Percentiles rank a stretch among this genome's conserved stretches.
Evolutionary conservation across 805 yeast species (phyloP).

Genomic region (Yarrowia sp.): DNA sequence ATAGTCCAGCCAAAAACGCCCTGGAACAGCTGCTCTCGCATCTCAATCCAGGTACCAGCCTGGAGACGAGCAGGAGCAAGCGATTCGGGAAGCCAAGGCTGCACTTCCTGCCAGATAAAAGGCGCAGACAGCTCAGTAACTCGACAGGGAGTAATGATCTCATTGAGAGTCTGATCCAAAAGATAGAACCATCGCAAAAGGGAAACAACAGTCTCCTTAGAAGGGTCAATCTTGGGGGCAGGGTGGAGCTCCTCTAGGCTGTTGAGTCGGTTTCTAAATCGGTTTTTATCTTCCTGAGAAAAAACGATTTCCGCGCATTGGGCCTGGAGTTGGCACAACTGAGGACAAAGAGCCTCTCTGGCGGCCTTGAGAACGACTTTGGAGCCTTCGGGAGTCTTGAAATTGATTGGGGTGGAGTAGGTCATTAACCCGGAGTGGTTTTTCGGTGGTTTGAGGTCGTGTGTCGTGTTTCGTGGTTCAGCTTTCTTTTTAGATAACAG

Average conservation of each 20-base stretch:
- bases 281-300: slow-evolving; percentile 15
- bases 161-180: slow-evolving; percentile 14
- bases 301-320: slow-evolving; percentile 2
- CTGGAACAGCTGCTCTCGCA: slow-evolving; percentile 14
- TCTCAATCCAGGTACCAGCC: slow-evolving; percentile 9
- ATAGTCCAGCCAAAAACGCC: background rate
- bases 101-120: slow-evolving; percentile 6
- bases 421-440: slow-evolving; percentile 1
- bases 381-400: slow-evolving; percentile 21
- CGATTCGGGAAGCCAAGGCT: slow-evolving; percentile 22
- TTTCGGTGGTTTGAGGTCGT: background rate
- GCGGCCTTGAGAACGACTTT: slow-evolving; percentile 16
- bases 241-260: slow-evolving; percentile 12
- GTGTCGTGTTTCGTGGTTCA: background rate
- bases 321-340: background rate
- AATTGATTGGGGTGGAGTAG: slow-evolving; percentile 24
- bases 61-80: background rate
- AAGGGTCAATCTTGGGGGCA: background rate
- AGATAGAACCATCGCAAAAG: slow-evolving; percentile 15
- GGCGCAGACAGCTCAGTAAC: slow-evolving; percentile 10
- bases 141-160: slow-evolving; percentile 13
- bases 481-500: background rate
- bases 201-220: slow-evolving; percentile 1
- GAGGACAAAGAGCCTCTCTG: slow-evolving; percentile 21
- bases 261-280: slow-evolving; percentile 17